Percentiles rank a stretch among this genome's conserved stretches.
Conservation (phyloP, 106 monocot species). For the Dendrobium nobile region DNA sequence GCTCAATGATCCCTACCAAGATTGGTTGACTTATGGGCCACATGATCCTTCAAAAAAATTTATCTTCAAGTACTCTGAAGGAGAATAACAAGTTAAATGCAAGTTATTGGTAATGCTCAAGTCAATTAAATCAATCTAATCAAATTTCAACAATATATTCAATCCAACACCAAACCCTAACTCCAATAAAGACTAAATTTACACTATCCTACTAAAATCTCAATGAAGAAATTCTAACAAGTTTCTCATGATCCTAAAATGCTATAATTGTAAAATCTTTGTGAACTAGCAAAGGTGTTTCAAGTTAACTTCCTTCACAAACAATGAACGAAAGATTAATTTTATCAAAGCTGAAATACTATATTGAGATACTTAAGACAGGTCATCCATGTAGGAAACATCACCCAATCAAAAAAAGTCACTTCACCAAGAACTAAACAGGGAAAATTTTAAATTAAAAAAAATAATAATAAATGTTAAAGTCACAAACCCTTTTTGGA, state of each 20-base stretch:
- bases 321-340: background rate
- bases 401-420: background rate
- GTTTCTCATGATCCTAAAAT: background rate
- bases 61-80: background rate
- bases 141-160: background rate
- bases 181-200: background rate
- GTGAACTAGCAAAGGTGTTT: background rate
- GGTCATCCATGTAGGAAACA: background rate
- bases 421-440: background rate
- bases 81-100: background rate
- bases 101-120: background rate
- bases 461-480: background rate
- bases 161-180: background rate
- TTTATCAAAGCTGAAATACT: background rate
- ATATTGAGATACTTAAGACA: background rate
- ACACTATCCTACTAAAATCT: background rate
- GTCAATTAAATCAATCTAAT: slow-evolving; percentile 3
- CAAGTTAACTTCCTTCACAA: background rate
- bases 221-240: background rate
- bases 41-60: no score
- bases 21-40: no score
- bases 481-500: slow-evolving; percentile 61
- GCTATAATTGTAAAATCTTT: background rate
- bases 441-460: background rate
- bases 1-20: no score